A percentile compares a stretch with the other conserved stretches of the same genome.
These are phyloP conservation scores for Jamesozyma jinghongensis DNA, from an alignment of 805 yeast genomes.

Conservation along the genomic window DNA sequence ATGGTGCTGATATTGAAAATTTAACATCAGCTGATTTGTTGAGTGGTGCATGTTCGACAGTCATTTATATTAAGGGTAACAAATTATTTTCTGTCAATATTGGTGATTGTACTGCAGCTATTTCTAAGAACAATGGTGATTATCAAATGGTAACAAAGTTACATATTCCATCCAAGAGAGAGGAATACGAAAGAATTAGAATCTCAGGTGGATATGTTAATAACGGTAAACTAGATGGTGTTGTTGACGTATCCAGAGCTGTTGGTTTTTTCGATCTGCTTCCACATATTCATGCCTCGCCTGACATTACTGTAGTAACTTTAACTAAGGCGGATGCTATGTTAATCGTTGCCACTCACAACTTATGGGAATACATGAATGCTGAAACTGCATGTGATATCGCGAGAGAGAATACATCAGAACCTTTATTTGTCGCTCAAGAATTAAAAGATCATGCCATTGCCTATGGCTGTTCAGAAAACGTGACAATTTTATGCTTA, in stretches of 20 bases:
- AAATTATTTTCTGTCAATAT: conserved; percentile 73
- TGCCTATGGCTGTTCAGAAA: conserved; percentile 79
- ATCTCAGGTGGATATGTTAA: conserved; percentile 88
- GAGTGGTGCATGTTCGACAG: conserved; percentile 80
- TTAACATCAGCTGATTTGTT: conserved; percentile 57
- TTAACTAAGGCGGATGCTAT: conserved; percentile 69
- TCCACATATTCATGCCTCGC: conserved; percentile 85
- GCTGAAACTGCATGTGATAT: conserved; percentile 86
- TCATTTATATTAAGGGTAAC: conserved; percentile 65
- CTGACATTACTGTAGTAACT: conserved; percentile 57
- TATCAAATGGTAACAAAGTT: conserved; percentile 59
- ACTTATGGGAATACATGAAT: conserved; percentile 77
- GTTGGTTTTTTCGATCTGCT: conserved; percentile 81
- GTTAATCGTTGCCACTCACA: conserved; percentile 73
- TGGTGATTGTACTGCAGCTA: conserved; percentile 80
- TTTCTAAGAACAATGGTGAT: conserved; percentile 76
- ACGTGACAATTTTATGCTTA: conserved; percentile 71
- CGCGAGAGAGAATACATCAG: conserved; percentile 67
- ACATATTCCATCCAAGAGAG: conserved; percentile 74
- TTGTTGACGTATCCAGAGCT: conserved; percentile 75
- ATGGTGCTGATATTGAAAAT: conserved; percentile 41
- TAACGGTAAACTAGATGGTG: conserved; percentile 78
- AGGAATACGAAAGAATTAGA: conserved; percentile 78
- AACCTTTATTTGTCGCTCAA: conserved; percentile 88
- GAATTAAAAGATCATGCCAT: conserved; percentile 89